Evolutionary conservation across 257 asterid species (phyloP).

Genomic region (Solanum sejunctum): DNA sequence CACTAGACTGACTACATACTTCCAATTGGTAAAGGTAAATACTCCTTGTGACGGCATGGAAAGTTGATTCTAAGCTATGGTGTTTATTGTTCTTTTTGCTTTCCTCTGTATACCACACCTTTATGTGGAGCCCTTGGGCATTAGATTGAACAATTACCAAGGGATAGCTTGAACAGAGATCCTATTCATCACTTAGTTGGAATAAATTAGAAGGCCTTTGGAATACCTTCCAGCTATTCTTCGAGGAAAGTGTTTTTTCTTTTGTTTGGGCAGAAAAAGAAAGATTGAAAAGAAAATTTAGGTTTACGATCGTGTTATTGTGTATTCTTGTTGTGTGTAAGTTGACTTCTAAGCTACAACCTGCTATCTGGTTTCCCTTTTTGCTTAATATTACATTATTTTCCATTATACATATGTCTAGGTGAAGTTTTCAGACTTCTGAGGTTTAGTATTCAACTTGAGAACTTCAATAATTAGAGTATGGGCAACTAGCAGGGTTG

Average conservation of each 20-base stretch:
- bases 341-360: background rate
- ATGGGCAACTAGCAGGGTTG: background rate
- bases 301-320: background rate
- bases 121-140: background rate
- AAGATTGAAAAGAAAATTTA: background rate
- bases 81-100: background rate
- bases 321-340: background rate
- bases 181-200: background rate
- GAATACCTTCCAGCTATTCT: background rate
- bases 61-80: background rate
- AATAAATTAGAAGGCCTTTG: background rate
- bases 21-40: background rate
- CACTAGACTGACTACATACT: background rate
- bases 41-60: background rate
- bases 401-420: background rate
- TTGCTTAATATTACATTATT: background rate
- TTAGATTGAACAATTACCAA: background rate
- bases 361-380: background rate
- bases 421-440: background rate
- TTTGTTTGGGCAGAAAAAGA: background rate
- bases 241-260: background rate
- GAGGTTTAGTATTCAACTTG: background rate
- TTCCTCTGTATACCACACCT: background rate
- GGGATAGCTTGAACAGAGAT: background rate
- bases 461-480: background rate